Evolutionary conservation across 345 rosid species (phyloP), one percentile per base, ranked within the genome.

Genomic region (Melaleuca alternifolia): DNA sequence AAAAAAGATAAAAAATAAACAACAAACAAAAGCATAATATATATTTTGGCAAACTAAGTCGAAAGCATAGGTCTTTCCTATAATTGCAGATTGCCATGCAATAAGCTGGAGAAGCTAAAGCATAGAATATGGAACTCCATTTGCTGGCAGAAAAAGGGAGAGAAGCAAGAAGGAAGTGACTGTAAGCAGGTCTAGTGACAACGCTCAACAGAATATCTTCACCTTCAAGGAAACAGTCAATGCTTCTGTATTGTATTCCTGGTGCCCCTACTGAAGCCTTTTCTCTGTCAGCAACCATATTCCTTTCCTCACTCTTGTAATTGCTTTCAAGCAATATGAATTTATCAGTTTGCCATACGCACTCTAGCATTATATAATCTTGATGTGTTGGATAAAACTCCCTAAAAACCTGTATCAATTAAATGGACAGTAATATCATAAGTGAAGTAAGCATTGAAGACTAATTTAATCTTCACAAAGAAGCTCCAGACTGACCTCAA

Each of bases 351-450:
- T 90, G 65, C 97, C 97, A 96, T 54, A 87, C 86, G 79, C 95
- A 96, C 75, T 94, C 95, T 54, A 96, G 87, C 51, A 90, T 92
- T 83, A 91, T 59, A 84, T 86, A 92, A 83, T 88, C 94, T 79
- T 86, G 89, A 76, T 89, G 90, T 85, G 89, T 88, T 7, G 98
- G 99, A 89, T 93, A 96, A 53, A 91, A 94, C 90, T 97, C 99
- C 51, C 98, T 92, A 87, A 90, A 95, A 33, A 93, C 92, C 97
- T 96, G 91, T 83, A 87, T 76, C 86, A 71, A 57, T 82, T 84
- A 54, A 10, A 76, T 54, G 86, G 51, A 44, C 11, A 18, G 26
- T 5, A 10, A n/a, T 23, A 30, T 46, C 83, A 44, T 79, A 41
- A 44, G 84, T 37, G 75, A 84, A 50, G 15, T 28, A 46, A 44